Evolutionary conservation across 257 asterid species (phyloP).

Genomic region (Datura wrightii): DNA sequence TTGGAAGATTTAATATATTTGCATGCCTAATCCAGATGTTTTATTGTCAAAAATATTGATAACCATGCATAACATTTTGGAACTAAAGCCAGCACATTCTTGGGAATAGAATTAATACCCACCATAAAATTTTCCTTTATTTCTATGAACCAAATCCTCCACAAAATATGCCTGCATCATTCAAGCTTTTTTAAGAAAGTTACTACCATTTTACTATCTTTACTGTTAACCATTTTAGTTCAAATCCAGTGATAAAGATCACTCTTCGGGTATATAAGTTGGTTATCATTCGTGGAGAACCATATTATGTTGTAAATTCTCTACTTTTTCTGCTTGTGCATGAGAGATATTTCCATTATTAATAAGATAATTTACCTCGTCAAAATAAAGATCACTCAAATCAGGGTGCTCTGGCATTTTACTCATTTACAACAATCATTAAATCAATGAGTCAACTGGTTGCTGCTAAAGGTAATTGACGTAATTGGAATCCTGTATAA

Average conservation of each 20-base stretch:
- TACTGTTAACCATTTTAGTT: neutral
- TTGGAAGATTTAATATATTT: neutral
- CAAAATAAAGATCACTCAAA: neutral
- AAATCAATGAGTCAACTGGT: slow-evolving; percentile 5
- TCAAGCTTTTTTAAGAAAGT: slow-evolving; percentile 5
- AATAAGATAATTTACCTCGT: slow-evolving; percentile 11
- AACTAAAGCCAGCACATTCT: neutral
- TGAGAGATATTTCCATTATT: neutral
- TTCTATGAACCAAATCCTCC: neutral
- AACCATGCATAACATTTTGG: neutral
- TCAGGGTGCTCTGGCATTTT: slow-evolving; percentile 11
- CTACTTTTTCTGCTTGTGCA: slow-evolving; percentile 13
- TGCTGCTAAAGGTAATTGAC: neutral
- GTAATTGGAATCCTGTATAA: neutral
- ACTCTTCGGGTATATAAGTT: slow-evolving; percentile 8
- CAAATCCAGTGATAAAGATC: neutral
- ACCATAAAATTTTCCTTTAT: neutral
- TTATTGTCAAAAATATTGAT: neutral
- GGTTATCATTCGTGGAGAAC: neutral
- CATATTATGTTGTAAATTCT: neutral
- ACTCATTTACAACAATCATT: slow-evolving; percentile 26
- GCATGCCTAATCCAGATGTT: neutral
- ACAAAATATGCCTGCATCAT: neutral
- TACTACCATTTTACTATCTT: neutral
- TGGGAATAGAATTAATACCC: neutral